Conservation (phyloP, 768 basidiomycete species). For the Mycena chlorophos region DNA sequence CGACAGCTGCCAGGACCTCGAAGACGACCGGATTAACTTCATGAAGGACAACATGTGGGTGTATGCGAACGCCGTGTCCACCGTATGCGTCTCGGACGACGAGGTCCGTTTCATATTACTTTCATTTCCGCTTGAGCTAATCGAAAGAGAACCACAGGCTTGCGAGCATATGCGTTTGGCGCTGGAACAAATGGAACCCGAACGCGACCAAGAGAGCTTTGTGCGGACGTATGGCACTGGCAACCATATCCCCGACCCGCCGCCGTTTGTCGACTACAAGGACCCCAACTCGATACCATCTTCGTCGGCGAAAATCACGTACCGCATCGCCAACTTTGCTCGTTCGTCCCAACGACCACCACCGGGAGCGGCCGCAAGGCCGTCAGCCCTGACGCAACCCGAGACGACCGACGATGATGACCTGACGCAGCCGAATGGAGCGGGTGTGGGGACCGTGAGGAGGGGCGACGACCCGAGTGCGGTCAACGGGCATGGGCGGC, state of each 20-base stretch:
- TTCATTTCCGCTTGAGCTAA: not conserved
- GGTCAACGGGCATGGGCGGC: no score
- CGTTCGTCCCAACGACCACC: constrained; percentile 43
- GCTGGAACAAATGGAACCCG: constrained; percentile 86
- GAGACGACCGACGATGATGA: constrained; percentile 34
- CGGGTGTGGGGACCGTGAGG: constrained; percentile 67
- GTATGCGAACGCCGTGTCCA: constrained; percentile 95
- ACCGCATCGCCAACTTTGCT: constrained; percentile 56
- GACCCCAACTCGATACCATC: constrained; percentile 64
- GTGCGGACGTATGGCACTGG: constrained; percentile 90
- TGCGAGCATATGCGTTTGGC: constrained; percentile 87
- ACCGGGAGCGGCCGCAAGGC: no score
- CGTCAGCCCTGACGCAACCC: constrained; percentile 27
- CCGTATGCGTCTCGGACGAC: constrained; percentile 92
- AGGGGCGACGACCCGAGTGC: constrained; percentile 38
- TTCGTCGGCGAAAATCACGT: constrained; percentile 55
- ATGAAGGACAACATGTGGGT: constrained; percentile 95
- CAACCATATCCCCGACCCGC: constrained; percentile 82
- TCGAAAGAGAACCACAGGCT: constrained; percentile 51
- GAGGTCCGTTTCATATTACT: constrained; percentile 56
- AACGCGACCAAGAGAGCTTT: constrained; percentile 86
- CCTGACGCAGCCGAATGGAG: constrained; percentile 53
- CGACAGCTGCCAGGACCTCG: constrained; percentile 92
- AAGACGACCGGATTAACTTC: constrained; percentile 92
- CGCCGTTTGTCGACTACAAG: constrained; percentile 81